Base-by-base conservation (phyloP, 495 filamentous ascomycete genomes). In the Lophiotrema nucula region DNA sequence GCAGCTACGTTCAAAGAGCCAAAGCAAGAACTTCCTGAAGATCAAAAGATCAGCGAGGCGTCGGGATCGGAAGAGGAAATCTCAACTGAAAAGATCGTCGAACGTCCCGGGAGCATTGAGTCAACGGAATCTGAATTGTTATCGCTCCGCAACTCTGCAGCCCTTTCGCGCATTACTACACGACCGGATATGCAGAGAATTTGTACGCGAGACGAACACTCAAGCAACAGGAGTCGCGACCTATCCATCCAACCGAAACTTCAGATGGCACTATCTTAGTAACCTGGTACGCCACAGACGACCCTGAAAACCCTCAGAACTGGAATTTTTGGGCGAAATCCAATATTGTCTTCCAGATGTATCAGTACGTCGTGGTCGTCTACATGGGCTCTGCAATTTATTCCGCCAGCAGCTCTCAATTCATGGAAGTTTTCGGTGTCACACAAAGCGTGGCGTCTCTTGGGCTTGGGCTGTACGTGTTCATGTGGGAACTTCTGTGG, bases 201-300 rank as follows among this genome's bases (percentile, higher is more conserved):
- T n/a, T n/a, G n/a, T n/a, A n/a, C n/a, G n/a, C n/a, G n/a, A n/a
- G n/a, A n/a, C n/a, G n/a, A n/a, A n/a, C 42, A 18, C 13, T 62
- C 12, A 52, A 62, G 39, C 41, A 44, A 26, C 31, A 42, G 22
- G 21, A 45, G 21, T 62, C 58, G 12, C 46, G 35, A 19, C 51
- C 53, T 10, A 63, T 57, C 16, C 6, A 25, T 2, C 39, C 56
- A 4, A 47, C 27, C 2, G 47, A 35, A 33, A 69, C 62, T 16
- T 28, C 58, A 19, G 65, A 70, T 47, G 67, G 67, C 22, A 54
- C 44, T 12, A 66, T 68, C 22, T 47, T 82, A 0, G 78, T 81
- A n/a, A 75, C 80, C 50, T 83, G 81, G 81, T 81, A 82, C 57
- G 73, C 70, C 39, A 75, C 76, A 4, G 73, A 79, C 28, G 81